These are phyloP conservation scores for Cyclospora cayetanensis DNA, from an alignment of 169 alveolate species.

Conservation along the genomic window DNA sequence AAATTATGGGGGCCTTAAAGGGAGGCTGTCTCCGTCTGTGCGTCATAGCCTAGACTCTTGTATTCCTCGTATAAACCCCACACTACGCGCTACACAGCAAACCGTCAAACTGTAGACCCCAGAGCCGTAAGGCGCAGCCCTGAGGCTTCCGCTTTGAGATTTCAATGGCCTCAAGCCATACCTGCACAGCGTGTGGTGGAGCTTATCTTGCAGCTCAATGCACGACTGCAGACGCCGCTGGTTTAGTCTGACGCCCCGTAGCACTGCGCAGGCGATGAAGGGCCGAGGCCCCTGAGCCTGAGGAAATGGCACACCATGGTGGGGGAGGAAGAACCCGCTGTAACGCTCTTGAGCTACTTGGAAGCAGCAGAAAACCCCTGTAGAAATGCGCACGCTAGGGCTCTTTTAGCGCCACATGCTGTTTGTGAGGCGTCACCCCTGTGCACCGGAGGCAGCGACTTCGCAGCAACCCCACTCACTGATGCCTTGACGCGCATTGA, in stretches of 20 bases:
- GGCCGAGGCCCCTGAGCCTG: slow-evolving; percentile 86
- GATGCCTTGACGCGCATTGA: background rate
- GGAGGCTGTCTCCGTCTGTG: too few relatives aligned
- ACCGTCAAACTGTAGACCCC: background rate
- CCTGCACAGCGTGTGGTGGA: slow-evolving; percentile 97
- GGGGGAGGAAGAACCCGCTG: slow-evolving; percentile 12
- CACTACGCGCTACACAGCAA: background rate
- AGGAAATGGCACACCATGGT: background rate
- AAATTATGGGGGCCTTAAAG: too few relatives aligned
- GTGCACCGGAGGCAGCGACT: background rate
- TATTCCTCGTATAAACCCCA: background rate
- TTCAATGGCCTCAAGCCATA: slow-evolving; percentile 83
- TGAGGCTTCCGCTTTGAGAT: too few relatives aligned
- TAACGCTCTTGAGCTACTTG: background rate
- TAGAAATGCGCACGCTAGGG: background rate
- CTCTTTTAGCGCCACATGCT: background rate
- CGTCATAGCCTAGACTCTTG: background rate
- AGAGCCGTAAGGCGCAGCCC: background rate
- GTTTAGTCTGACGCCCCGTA: slow-evolving; percentile 92
- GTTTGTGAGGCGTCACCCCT: background rate
- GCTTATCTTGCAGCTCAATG: slow-evolving; percentile 96
- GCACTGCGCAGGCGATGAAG: slow-evolving; percentile 94
- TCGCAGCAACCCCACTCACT: slow-evolving; percentile 2
- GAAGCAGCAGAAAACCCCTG: background rate
- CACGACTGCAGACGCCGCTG: slow-evolving; percentile 91